These are phyloP conservation scores for Pestalotiopsis sp. DNA, from an alignment of 2,329 filamentous ascomycete genomes.

Conservation along the genomic window DNA sequence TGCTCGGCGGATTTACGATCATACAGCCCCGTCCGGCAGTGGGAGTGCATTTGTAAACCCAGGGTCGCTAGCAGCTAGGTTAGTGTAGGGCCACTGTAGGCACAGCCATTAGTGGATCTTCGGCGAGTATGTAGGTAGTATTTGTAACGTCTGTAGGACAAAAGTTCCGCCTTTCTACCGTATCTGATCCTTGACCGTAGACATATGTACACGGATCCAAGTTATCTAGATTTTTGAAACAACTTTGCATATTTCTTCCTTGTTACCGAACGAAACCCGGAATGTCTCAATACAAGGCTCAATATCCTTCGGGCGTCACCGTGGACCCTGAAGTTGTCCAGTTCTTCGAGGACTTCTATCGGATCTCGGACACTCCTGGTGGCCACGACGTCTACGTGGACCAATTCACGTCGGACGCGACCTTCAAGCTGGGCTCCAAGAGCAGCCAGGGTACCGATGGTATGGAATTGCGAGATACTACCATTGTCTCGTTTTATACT, in stretches of 20 bases:
- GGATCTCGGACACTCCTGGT: conserved; percentile 5
- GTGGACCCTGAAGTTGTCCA: not conserved
- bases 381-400: conserved; percentile 5
- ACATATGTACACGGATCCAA: not conserved
- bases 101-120: not conserved
- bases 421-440: conserved; percentile 6
- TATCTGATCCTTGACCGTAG: not conserved
- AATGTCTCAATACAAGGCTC: conserved; percentile 2
- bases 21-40: not conserved
- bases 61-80: no score
- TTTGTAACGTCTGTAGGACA: not conserved
- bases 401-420: conserved; percentile 6
- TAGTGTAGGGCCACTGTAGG: no score
- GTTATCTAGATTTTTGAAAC: not conserved
- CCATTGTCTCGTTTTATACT: not conserved
- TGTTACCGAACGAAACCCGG: not conserved
- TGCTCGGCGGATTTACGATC: not conserved
- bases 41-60: no score
- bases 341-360: conserved; percentile 6
- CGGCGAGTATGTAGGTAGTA: not conserved
- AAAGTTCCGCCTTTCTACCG: not conserved
- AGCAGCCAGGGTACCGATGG: not conserved
- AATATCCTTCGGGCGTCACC: not conserved
- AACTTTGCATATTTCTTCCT: not conserved
- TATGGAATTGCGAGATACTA: not conserved